Evolutionary conservation across 1,139 yeast genomes (phyloP), one percentile per base, ranked within the genome.

Genomic region (Diutina catenulata): DNA sequence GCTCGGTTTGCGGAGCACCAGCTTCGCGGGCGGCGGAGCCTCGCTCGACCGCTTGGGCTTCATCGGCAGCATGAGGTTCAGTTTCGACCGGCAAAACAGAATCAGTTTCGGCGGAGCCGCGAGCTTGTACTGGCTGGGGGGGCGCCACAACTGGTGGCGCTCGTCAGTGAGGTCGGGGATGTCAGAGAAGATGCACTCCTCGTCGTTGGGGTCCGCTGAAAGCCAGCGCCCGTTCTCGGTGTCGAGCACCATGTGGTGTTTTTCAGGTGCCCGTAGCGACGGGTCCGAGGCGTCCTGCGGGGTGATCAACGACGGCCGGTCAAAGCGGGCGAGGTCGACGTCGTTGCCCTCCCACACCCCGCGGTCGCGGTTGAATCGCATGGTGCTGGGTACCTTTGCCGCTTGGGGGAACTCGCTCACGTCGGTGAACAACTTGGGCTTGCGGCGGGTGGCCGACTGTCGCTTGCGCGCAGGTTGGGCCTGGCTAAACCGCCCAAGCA

Each of bases 141-240:
- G 35, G 3, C 25, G 26, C 25, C 25, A 31, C 5, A 31, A 6
- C 21, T 18, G 9, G 14, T 31, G 25, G 3, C 24, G 24, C 8
- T 31, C 35, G 11, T 31, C 35, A 6, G 19, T 31, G 16, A 31
- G 35, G 19, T 31, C 35, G 25, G 35, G 35, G 11, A 31, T 31
- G 21, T 31, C 35, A 13, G 14, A 21, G 15, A 31, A 31, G 2
- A 31, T 21, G 16, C n/a, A 18, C 22, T 31, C 35, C 21, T 31
- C 35, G 19, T 31, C 35, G 13, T 31, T 18, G 13, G 29, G 29
- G 6, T 31, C 21, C 13, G 26, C 8, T 21, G 20, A 21, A 11
- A n/a, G 20, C 35, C 35, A 31, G n/a, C 35, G 24, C n/a, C 23
- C 23, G 14, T 21, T 31, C 19, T n/a, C 21, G 9, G 25, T 9